Percentiles rank a stretch among this genome's conserved stretches.
phyloP scores from a whole-genome alignment of 1,284 basidiomycete species.

The Chondrostereum purpureum region DNA sequence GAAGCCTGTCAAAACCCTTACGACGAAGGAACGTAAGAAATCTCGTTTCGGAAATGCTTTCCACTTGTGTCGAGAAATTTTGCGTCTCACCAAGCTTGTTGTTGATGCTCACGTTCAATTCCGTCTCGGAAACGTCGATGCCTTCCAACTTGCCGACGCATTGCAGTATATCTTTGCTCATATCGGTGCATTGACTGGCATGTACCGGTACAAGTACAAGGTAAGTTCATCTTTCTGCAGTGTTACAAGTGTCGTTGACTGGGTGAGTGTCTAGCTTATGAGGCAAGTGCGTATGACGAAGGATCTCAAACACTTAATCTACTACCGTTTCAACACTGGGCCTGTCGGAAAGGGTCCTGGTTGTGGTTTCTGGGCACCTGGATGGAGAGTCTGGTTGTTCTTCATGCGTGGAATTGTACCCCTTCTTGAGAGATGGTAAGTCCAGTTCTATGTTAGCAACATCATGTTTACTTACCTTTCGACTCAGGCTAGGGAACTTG shows the following conservation, averaged over 20 bases:
- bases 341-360: constrained; percentile 99
- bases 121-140: constrained; percentile 97
- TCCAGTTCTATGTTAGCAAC: constrained; percentile 5
- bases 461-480: constrained; percentile 5
- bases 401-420: constrained; percentile 99
- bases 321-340: constrained; percentile 98
- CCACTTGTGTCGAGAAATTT: constrained; percentile 96
- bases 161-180: constrained; percentile 98
- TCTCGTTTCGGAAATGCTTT: constrained; percentile 99
- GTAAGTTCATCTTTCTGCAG: constrained; percentile 27
- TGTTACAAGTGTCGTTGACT: too few species aligned
- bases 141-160: constrained; percentile 98
- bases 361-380: constrained; percentile 99
- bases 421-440: constrained; percentile 86
- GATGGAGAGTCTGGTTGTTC: constrained; percentile 99
- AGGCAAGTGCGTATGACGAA: constrained; percentile 99
- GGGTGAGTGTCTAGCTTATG: too few species aligned
- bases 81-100: constrained; percentile 95
- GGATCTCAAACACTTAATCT: constrained; percentile 96
- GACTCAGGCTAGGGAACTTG: constrained; percentile 81
- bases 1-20: constrained; percentile 98
- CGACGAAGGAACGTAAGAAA: constrained; percentile 99
- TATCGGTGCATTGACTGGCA: constrained; percentile 96
- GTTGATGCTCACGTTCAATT: constrained; percentile 99
- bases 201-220: constrained; percentile 99